Evolutionary conservation across 192 early-diverging fungal species (phyloP), one percentile per base, ranked within the genome.

Genomic region (Radiomyces spectabilis): DNA sequence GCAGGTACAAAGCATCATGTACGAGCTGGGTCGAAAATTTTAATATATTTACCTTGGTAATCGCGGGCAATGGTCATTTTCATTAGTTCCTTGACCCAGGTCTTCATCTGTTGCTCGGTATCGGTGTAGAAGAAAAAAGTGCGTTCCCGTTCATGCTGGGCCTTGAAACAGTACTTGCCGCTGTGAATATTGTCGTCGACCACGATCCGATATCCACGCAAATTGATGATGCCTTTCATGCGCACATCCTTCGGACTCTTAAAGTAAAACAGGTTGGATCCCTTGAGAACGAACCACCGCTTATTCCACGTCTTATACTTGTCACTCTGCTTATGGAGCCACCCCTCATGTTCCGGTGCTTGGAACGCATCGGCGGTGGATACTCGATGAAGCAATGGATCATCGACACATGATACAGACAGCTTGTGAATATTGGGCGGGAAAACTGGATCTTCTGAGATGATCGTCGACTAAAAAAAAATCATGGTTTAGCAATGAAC

Each of bases 81-180:
- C 74, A 83, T 78, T 46, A 83, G 48, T 7, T 75, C 72, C 38
- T 76, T 80, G 22, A 80, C 66, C 81, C 81, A 83, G 1, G 58
- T 52, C 19, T 65, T 66, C 64, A 78, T 69, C 18, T 67, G 63
- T 24, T 50, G 60, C 19, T 74, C 63, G 25, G 66, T 66, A 22
- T 83, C 81, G 1, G 76, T 72, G 43, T 75, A 78, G 47, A 83
- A 83, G 41, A 60, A 80, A 44, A 79, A 79, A 13, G 69, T 69
- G 24, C 79, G 66, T 31, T 77, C 71, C 8, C 64, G 54, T 24
- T 80, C 81, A 38, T 83, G 81, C 10, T 70, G 61, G 6, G 74
- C 74, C 57, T 78, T 80, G 56, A 83, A 83, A 34, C 78, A 75
- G 46, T 78, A 83, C 35, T 83, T 83, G 9, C 81, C 81, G 8